Conservation (phyloP, 1,284 basidiomycete species). For the Leccinum subrobustum region DNA sequence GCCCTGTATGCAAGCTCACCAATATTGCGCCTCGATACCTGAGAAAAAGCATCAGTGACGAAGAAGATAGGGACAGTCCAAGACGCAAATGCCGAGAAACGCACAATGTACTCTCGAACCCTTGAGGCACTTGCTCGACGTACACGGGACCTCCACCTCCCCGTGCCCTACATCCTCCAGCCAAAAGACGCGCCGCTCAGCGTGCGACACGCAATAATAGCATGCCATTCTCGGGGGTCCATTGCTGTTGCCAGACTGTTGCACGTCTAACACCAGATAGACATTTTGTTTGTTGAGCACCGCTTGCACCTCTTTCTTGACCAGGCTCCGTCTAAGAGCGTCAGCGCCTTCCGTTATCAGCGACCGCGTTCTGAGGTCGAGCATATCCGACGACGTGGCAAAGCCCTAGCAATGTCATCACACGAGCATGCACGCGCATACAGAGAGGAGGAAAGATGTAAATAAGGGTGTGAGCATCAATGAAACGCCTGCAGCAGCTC, state of each 20-base stretch:
- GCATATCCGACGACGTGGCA: constrained; percentile 23
- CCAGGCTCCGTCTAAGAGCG: constrained; percentile 5
- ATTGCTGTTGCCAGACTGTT: background rate
- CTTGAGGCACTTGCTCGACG: constrained; percentile 20
- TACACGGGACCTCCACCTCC: constrained; percentile 23
- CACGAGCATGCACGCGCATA: background rate
- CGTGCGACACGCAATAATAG: constrained; percentile 33
- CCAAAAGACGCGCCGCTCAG: constrained; percentile 31
- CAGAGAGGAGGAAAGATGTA: background rate
- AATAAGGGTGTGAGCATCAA: background rate
- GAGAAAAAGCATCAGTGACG: background rate
- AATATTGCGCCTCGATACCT: constrained; percentile 32
- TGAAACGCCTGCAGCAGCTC: background rate
- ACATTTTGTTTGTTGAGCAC: constrained; percentile 6
- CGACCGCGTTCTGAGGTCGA: constrained; percentile 3
- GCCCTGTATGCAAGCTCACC: constrained; percentile 15
- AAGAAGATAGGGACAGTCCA: background rate
- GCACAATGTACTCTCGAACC: constrained; percentile 24
- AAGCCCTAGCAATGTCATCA: constrained; percentile 10
- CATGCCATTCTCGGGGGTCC: background rate
- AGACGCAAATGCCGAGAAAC: constrained; percentile 12
- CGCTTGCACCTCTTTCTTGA: constrained; percentile 4
- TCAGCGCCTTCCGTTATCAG: constrained; percentile 17
- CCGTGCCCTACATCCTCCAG: constrained; percentile 25
- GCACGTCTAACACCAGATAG: constrained; percentile 21